These are phyloP conservation scores for Hypoxylon subgilvum DNA, from an alignment of 495 filamentous ascomycete genomes.

Conservation along the genomic window DNA sequence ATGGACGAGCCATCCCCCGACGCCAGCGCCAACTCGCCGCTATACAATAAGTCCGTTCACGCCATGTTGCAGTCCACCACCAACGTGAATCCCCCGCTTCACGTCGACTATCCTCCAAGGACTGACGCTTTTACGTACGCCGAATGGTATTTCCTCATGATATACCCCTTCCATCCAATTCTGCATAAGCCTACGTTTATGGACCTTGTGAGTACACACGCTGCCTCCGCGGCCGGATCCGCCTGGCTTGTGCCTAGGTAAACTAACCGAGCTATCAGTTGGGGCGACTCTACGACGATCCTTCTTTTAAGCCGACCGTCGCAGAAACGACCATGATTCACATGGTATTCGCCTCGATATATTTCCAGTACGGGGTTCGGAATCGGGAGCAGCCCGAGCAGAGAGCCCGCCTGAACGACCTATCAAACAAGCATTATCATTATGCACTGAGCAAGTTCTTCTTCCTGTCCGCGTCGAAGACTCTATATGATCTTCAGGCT, in stretches of 20 bases:
- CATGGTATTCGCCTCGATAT: constrained; percentile 78
- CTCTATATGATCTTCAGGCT: constrained; percentile 71
- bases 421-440: constrained; percentile 77
- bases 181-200: constrained; percentile 75
- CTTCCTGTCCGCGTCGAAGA: constrained; percentile 63
- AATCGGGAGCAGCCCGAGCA: constrained; percentile 63
- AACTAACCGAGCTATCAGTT: no score
- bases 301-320: constrained; percentile 61
- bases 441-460: constrained; percentile 71
- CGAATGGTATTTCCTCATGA: constrained; percentile 73
- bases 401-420: constrained; percentile 58
- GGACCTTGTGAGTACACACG: constrained; percentile 63
- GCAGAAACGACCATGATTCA: constrained; percentile 75
- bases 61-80: constrained; percentile 67
- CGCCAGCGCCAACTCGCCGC: constrained; percentile 45
- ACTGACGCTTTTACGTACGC: constrained; percentile 66
- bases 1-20: constrained; percentile 64
- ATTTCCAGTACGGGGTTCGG: constrained; percentile 71
- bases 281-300: constrained; percentile 66
- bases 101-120: constrained; percentile 62
- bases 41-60: constrained; percentile 72
- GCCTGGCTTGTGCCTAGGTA: no score
- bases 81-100: constrained; percentile 61
- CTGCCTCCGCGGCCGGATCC: no score
- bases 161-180: constrained; percentile 74